Base-by-base conservation (phyloP, 495 filamentous ascomycete species). In the Podospora fimiseda region DNA sequence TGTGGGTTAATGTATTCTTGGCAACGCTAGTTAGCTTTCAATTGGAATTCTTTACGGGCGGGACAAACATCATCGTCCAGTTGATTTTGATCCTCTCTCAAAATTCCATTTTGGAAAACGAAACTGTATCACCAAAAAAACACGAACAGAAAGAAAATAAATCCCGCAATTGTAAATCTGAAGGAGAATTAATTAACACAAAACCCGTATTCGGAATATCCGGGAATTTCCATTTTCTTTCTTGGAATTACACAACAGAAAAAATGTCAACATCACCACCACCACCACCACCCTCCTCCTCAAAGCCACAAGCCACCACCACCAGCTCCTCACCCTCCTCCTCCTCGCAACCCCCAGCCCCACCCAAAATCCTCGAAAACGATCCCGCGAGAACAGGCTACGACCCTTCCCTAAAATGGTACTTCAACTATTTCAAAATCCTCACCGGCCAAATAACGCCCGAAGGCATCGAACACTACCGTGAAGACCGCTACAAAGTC, bases 381-480 rank as follows among this genome's bases (percentile, higher is more conserved):
- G 73, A 79, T 66, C 75, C 78, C 9, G 52, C 63, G 20, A 70
- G 72, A 51, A 80, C 78, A 0, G 76, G 84, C 53, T 84, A 88
- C 73, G 82, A 87, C 64, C 76, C 79, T 13, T 51, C 65, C 42
- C 79, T 70, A 47, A 75, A 78, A 3, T 78, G 80, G 74, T 95
- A 87, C 83, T 76, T 81, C 53, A 93, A 87, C 66, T 83, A 83
- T 64, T 96, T 92, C 77, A 74, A 77, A 46, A 83, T 88, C 62
- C 64, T 95, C 2, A 83, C 85, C 1, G 86, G 86, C 44, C 70
- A 75, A 52, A 81, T 92, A 69, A 86, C 80, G 42, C 69, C 74
- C 23, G 79, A 86, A 58, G 88, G 86, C 41, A 74, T 78, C 27
- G 77, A 82, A 56, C 76, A 84, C 67, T 94, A 86, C 74, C 82